These are phyloP conservation scores for Leptomonas seymouri DNA, from an alignment of 208 protist species.

Conservation along the genomic window DNA sequence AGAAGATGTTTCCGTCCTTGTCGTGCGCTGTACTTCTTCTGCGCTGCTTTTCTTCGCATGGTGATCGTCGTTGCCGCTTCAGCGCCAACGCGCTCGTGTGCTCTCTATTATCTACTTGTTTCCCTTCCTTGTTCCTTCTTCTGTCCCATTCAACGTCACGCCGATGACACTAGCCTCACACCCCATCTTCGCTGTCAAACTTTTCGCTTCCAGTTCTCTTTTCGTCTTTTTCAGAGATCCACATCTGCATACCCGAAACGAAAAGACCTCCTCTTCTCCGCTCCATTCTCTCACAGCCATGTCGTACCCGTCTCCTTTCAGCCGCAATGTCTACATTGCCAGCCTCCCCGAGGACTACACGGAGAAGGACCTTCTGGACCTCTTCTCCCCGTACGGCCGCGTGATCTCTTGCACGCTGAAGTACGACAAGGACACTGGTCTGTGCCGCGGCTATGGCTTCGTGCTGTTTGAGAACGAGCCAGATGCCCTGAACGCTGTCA, in stretches of 20 bases:
- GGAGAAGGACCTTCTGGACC: slow-evolving; percentile 62
- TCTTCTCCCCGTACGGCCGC: slow-evolving; percentile 72
- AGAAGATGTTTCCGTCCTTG: no score
- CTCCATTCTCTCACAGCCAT: slow-evolving; percentile 23
- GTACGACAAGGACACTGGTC: slow-evolving; percentile 59
- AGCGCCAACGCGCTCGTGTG: no score
- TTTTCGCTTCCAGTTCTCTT: slow-evolving; percentile 1
- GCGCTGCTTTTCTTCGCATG: no score
- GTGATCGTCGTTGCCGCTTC: no score
- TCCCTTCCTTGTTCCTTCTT: not conserved
- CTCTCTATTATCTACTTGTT: not conserved
- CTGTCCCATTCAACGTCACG: not conserved
- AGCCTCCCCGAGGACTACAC: slow-evolving; percentile 76
- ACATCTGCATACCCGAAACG: not conserved
- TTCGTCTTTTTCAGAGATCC: not conserved
- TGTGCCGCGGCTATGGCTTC: slow-evolving; percentile 88
- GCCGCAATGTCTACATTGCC: slow-evolving; percentile 89
- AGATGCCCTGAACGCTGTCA: slow-evolving; percentile 57
- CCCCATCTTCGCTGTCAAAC: not conserved
- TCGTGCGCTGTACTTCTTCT: no score
- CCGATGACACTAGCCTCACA: slow-evolving; percentile 7
- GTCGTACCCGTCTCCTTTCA: slow-evolving; percentile 58
- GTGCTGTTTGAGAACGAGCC: slow-evolving; percentile 77
- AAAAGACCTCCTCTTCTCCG: not conserved
- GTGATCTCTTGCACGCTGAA: slow-evolving; percentile 77